Evolutionary conservation across 345 rosid genomes (phyloP).

Genomic region (Hibiscus trionum): DNA sequence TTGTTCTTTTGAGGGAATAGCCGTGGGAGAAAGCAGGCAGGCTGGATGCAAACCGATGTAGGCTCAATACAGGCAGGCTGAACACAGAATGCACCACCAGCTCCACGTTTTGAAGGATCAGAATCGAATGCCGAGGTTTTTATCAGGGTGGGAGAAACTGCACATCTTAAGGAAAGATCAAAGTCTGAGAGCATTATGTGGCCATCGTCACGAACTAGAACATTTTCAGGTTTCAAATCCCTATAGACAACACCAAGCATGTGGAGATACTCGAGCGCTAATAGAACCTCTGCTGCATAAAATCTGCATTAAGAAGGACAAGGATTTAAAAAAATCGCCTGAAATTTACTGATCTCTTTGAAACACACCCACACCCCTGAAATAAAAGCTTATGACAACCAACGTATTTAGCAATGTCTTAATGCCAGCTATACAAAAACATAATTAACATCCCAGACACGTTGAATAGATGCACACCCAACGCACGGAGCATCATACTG

Average conservation of each 20-base stretch:
- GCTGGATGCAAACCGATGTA: conserved; percentile 75
- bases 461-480: neutral
- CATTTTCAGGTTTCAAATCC: neutral
- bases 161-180: conserved; percentile 85
- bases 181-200: conserved; percentile 99
- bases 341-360: neutral
- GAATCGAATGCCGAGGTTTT: conserved; percentile 49
- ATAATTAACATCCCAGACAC: conserved; percentile 4
- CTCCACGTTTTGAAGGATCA: conserved; percentile 60
- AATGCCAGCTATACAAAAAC: neutral
- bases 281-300: conserved; percentile 88
- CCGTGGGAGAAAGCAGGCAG: conserved; percentile 80
- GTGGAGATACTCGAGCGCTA: conserved; percentile 97
- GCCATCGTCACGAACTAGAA: conserved; percentile 11
- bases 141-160: conserved; percentile 87
- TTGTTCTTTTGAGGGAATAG: conserved; percentile 71
- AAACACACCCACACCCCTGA: neutral
- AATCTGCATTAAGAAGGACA: conserved; percentile 42
- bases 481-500: neutral
- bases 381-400: neutral
- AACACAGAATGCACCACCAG: conserved; percentile 63
- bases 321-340: neutral
- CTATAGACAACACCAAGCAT: conserved; percentile 28
- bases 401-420: neutral
- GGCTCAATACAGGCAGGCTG: conserved; percentile 94